Base-by-base conservation (phyloP, 805 yeast genomes). In the Hanseniaspora thailandica region DNA sequence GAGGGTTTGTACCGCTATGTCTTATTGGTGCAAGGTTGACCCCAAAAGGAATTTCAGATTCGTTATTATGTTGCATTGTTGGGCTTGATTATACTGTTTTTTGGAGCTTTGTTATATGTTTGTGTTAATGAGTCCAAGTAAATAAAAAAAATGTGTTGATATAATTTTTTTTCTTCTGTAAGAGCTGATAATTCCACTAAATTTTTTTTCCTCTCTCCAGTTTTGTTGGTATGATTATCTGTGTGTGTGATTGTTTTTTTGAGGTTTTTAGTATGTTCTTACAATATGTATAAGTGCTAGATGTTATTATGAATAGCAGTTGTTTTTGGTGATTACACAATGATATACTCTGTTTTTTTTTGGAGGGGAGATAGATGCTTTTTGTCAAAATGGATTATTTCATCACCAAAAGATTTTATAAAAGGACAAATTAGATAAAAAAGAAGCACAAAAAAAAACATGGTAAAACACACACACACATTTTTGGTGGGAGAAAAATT, bases 21-120 rank as follows among this genome's bases (percentile, higher is more conserved):
- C 44, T 50, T 23, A 50, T 50, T 13, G 54, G 54, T n/a, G 54
- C 54, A 10, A 50, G 28, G 19, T 50, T 50, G 3, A 50, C 47
- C 19, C 54, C 54, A 50, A 43, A 50, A 3, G 54, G 54, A 17
- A 50, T 43, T 22, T 50, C 46, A 15, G 38, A 25, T 13, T 43
- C 22, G 17, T 25, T 38, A 20, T 41, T 39, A 17, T 31, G 12
- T 34, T 50, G 45, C 54, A 50, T 50, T 12, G 12, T 25, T n/a
- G 30, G 10, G 9, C 22, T 45, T 15, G n/a, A n/a, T n/a, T n/a
- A n/a, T n/a, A n/a, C 20, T 33, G 7, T 28, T 33, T 7, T 33
- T 17, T 36, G 40, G 20, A 4, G 47, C 5, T 39, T 13, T 39
- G 17, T 39, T 23, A 22, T 39, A 26, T 30, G 33, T 30, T 28